Percentiles rank a stretch among this genome's conserved stretches.
Conservation (phyloP, 352 stramenopile species). For the Elongisporangium senticosum region DNA sequence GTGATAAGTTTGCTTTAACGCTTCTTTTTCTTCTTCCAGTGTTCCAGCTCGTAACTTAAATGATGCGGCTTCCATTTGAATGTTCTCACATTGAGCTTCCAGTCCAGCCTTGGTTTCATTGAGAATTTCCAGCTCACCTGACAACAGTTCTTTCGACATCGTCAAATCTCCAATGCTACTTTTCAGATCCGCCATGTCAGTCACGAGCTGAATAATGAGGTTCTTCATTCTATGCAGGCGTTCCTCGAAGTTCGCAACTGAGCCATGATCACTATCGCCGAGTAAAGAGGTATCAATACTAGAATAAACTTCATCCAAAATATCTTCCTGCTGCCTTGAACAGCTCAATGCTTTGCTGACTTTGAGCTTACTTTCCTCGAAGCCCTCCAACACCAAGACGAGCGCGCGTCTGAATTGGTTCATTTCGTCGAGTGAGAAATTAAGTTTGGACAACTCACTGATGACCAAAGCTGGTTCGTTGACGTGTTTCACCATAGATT, state of each 20-base stretch:
- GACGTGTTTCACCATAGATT: background rate
- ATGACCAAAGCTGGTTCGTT: background rate
- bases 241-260: background rate
- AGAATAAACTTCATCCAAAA: background rate
- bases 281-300: background rate
- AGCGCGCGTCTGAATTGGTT: background rate
- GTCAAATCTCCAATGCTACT: background rate
- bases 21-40: conserved; percentile 13
- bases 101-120: background rate
- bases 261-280: background rate
- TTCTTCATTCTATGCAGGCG: background rate
- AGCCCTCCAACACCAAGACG: background rate
- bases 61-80: background rate
- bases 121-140: background rate
- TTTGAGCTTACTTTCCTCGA: background rate
- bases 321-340: background rate
- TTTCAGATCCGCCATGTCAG: background rate
- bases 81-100: background rate
- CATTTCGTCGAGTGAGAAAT: background rate
- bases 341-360: too few relatives aligned
- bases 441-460: background rate
- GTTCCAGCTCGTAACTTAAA: conserved; percentile 3
- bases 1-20: conserved; percentile 1
- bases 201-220: background rate
- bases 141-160: background rate